Evolutionary conservation across 106 monocot genomes (phyloP), one percentile per base, ranked within the genome.

Genomic region (Dendrobium chrysotoxum): DNA sequence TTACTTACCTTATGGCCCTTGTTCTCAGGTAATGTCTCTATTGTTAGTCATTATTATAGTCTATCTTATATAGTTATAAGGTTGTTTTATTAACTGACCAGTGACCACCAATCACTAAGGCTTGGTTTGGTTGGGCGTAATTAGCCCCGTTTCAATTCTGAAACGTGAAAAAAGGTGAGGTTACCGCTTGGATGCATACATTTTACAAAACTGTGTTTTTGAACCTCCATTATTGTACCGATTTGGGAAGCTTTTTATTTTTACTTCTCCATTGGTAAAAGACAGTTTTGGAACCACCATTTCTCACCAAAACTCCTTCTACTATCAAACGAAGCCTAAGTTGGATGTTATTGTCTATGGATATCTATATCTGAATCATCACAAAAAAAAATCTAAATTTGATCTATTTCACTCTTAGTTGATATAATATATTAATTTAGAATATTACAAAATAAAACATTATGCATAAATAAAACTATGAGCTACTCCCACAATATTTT

Each of bases 1-100:
- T 96, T 4, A 96, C 96, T 17, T 96, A 93, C 61, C 35, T 96
- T 18, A 67, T 93, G 66, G 95, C 93, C 50, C 21, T 88, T 39
- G 5, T 91, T 25, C 85, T 95, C 0, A 84, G 92, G 95, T 92
- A 81, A 58, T 70, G 28, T 15, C 0, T 0, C 70, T 3, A 0
- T 4, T 70, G 13, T 70, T 30, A 70, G 30, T 30, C 12, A 70
- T 30, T 30, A 1, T 1, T 13, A 31, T 4, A 1, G 0, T 70
- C 35, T 3, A 70, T 35, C 2, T 35, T 35, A 3, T 35, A 35
- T n/a, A 35, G 35, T 35, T 35, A 35, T 2, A 67, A 21, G 58
- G 3, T 21, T n/a, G 21, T 64, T 64, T 64, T n/a, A 10, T 26
- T n/a, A 64, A 0, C 13, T 50, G 50, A 13, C 13, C 13, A 0